Base-by-base conservation (phyloP, 2,329 filamentous ascomycete genomes). In the Sporothrix inflata region DNA sequence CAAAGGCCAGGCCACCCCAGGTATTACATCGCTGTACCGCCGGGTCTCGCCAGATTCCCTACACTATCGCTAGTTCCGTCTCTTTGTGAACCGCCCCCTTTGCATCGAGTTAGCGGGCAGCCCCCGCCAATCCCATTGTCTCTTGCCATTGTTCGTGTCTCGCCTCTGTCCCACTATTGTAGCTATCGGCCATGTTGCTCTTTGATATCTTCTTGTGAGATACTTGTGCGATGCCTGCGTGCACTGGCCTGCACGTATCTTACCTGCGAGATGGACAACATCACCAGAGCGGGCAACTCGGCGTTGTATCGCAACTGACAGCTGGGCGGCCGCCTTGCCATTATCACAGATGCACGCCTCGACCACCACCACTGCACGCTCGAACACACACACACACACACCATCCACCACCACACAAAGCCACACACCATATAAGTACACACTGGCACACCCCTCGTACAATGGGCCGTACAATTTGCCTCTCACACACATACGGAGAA, bases 71-170 rank as follows among this genome's bases (percentile, higher is more conserved):
- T 69, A 69, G 67, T 60, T 38, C 38, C 53, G 38, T 24, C 40
- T 45, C 40, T 60, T 49, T 61, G 40, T 47, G 40, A 30, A 30
- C 53, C 53, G n/a, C 42, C 19, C 19, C 38, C 34, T 40, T 11
- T 53, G n/a, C 38, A 21, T 19, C 34, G 67, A 69, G 12, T 55
- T 55, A 42, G 66, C 49, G n/a, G 67, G n/a, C 49, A 40, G 5
- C 21, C 51, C 53, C 40, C 38, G 21, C 68, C 40, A 47, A 45
- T 30, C 24, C 67, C 40, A 70, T 61, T 70, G 68, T 70, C 11
- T 70, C 30, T 51, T 47, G n/a, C 40, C 38, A 42, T 61, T 69
- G 24, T 61, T 40, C 34, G 55, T n/a, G 30, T 40, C 30, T 60
- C n/a, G 67, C 49, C 67, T 30, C 65, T 40, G 40, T 69, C 3